These are phyloP conservation scores for Kalaharituber pfeilii DNA, from an alignment of 2,329 filamentous ascomycete genomes.

Conservation along the genomic window DNA sequence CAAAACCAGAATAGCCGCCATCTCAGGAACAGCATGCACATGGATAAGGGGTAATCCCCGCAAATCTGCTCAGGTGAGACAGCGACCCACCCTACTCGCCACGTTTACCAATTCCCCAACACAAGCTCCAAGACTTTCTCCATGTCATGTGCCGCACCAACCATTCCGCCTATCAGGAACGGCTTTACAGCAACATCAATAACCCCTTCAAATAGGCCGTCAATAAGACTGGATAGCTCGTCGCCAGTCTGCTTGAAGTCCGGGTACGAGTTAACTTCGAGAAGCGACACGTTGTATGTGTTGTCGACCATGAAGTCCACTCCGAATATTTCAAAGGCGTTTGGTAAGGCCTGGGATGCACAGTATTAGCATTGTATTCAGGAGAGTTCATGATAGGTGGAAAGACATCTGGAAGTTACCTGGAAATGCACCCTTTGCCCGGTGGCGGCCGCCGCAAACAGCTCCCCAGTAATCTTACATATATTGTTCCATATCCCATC, in stretches of 20 bases:
- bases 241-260: constrained; percentile 85
- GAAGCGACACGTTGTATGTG: constrained; percentile 47
- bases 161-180: constrained; percentile 40
- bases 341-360: constrained; percentile 41
- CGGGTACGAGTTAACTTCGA: constrained; percentile 92
- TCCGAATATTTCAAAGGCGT: constrained; percentile 83
- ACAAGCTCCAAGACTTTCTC: constrained; percentile 23
- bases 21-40: too few relatives aligned
- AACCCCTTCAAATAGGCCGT: constrained; percentile 58
- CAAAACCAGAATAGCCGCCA: too few relatives aligned
- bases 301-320: constrained; percentile 73
- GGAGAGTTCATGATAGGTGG: not conserved
- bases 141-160: constrained; percentile 19
- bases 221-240: constrained; percentile 53
- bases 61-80: not conserved
- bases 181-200: constrained; percentile 47
- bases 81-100: not conserved
- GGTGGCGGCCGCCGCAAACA: constrained; percentile 72
- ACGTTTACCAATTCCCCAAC: constrained; percentile 26
- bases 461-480: constrained; percentile 50
- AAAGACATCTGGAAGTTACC: not conserved
- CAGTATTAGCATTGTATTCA: not conserved
- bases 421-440: constrained; percentile 86
- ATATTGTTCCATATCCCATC: constrained; percentile 56
- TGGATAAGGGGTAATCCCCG: not conserved